Base-by-base conservation (phyloP, 2,329 filamentous ascomycete genomes). In the Calonectria honghensis region DNA sequence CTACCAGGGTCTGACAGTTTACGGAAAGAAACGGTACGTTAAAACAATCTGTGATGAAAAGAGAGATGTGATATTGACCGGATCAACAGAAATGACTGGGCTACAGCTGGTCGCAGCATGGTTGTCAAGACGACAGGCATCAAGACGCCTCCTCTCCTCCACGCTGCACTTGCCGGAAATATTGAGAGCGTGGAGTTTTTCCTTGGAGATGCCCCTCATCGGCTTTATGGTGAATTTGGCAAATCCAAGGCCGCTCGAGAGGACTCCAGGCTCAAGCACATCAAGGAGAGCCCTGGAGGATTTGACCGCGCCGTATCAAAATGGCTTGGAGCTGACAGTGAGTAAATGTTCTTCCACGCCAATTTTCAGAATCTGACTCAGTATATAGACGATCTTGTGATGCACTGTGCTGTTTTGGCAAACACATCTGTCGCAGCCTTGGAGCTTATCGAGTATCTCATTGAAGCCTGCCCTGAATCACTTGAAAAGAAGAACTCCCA, bases 141-240 rank as follows among this genome's bases (percentile, higher is more conserved):
- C 66, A 85, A 86, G 41, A 87, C 85, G 0, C 90, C 93, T 3
- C 94, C 93, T 4, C 84, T 94, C 11, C 87, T 94, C 1, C 85
- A 89, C 74, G 92, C 93, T 57, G 92, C 91, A 16, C 79, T 85
- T 11, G 78, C 79, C 2, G 91, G 92, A 4, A 93, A 88, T 27
- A 82, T 96, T n/a, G 90, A 93, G 50, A 89, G 90, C 24, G 91
- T 95, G 0, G 92, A 97, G 80, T 97, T 94, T 91, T 95, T 96
- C 82, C 84, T 95, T 70, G 92, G 93, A 72, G 93, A 95, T 75
- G 90, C 91, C 0, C 94, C 95, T 0, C 85, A 91, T 77, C 88
- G 92, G 35, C 87, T 91, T 69, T 97, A 97, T 80, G 84, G 89
- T 32, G 91, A 95, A 59, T 97, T 96, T 81, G 89, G 87, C 50